Evolutionary conservation across 352 stramenopile species (phyloP).

Genomic region (Phytophthora ramorum): DNA sequence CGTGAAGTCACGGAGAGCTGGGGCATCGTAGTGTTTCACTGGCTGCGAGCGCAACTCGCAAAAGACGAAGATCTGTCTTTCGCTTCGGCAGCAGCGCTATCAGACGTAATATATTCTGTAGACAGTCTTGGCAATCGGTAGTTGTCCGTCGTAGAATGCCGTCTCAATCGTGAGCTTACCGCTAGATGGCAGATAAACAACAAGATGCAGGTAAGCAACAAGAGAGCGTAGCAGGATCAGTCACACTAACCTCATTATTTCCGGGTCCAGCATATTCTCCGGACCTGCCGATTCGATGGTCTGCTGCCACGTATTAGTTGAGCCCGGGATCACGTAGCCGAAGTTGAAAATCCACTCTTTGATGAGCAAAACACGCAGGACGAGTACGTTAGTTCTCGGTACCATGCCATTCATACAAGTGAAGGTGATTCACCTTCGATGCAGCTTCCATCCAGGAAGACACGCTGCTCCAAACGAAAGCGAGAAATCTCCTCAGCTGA

Average conservation of each 20-base stretch:
- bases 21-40: conserved; percentile 3
- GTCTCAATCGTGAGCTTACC: conserved; percentile 96
- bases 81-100: conserved; percentile 21
- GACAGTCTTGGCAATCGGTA: conserved; percentile 90
- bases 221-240: neutral
- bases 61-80: conserved; percentile 2
- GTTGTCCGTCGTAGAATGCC: conserved; percentile 93
- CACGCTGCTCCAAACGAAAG: conserved; percentile 93
- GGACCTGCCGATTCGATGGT: conserved; percentile 92
- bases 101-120: conserved; percentile 95
- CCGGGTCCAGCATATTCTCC: conserved; percentile 90
- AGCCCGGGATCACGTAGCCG: conserved; percentile 95
- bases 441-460: conserved; percentile 90
- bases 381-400: neutral
- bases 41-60: neutral
- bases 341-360: conserved; percentile 96
- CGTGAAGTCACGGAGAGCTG: neutral
- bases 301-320: conserved; percentile 96
- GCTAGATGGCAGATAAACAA: conserved; percentile 32
- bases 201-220: neutral
- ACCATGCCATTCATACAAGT: neutral
- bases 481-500: conserved; percentile 89
- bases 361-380: neutral
- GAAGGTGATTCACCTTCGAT: conserved; percentile 77
- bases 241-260: conserved; percentile 73